Base-by-base conservation (phyloP, 1,139 yeast species). In the Sugiyamaella sp. region DNA sequence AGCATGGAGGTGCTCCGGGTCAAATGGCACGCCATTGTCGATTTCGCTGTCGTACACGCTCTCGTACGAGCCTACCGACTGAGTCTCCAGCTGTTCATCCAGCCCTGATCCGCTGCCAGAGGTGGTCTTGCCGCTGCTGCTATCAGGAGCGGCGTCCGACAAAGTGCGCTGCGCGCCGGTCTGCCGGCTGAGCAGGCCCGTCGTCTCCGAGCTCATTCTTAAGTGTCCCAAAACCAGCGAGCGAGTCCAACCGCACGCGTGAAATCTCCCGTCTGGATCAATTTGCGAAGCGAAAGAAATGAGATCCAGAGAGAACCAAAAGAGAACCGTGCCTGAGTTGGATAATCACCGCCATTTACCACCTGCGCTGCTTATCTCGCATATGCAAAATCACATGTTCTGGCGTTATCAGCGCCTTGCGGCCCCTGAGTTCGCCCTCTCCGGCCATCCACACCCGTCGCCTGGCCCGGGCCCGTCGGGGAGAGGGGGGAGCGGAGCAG, bases 1-100 rank as follows among this genome's bases (percentile, higher is more conserved):
- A 22, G 27, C 37, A 29, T 33, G 51, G 12, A n/a, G 24, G 22
- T 33, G 40, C 4, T 42, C 52, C 5, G 43, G 48, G 16, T 49
- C 52, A 32, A 32, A 32, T 5, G 19, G 16, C 19, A 44, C 39
- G 20, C 37, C 19, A 33, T 44, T 44, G 22, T 44, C 48, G 24
- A 44, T 44, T 20, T 43, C 46, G n/a, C 46, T 43, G 9, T 32
- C 17, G 19, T 27, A 29, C 6, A 33, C 39, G 24, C 48, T 44
- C 12, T 33, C 40, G 16, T 33, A 22, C 12, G 48, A 44, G 2
- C 41, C 39, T 32, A 44, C 5, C 10, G 48, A 16, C 22, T 44
- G 32, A 6, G 50, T 46, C 25, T 46, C 44, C 24, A 38, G 39
- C n/a, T 19, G 17, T 19, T 46, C 38, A 14, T 37, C 38, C n/a